Conservation (phyloP, 2,329 filamentous ascomycete genomes). For the Epichloe baconii region DNA sequence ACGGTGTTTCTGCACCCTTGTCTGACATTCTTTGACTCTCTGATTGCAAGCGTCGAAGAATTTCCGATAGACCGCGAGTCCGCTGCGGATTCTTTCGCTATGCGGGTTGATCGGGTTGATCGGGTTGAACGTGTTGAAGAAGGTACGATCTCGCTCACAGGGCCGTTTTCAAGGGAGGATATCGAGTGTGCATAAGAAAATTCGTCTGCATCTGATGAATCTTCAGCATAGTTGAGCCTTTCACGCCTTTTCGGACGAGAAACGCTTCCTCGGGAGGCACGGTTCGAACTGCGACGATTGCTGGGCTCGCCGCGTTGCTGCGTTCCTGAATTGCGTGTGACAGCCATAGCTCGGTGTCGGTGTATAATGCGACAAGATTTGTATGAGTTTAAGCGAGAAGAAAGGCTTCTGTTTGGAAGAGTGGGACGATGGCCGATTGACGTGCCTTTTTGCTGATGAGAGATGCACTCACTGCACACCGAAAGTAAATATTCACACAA, state of each 20-base stretch:
- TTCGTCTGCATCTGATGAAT: neutral
- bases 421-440: neutral
- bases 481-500: neutral
- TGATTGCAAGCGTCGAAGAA: neutral
- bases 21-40: too few species aligned
- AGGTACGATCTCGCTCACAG: neutral
- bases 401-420: neutral
- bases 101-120: neutral
- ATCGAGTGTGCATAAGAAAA: neutral
- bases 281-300: constrained; percentile 13
- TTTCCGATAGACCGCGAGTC: neutral
- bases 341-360: constrained; percentile 12
- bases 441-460: neutral
- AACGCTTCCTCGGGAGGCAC: constrained; percentile 7
- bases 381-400: neutral
- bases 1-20: neutral
- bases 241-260: constrained; percentile 3
- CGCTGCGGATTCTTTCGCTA: neutral
- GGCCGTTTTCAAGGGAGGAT: neutral
- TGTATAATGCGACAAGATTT: neutral
- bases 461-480: neutral
- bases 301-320: neutral
- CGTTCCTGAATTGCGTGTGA: constrained; percentile 12
- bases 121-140: neutral
- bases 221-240: constrained; percentile 5